Conservation (phyloP, 306 rosid genomes). For the Lithocarpus polystachyus region DNA sequence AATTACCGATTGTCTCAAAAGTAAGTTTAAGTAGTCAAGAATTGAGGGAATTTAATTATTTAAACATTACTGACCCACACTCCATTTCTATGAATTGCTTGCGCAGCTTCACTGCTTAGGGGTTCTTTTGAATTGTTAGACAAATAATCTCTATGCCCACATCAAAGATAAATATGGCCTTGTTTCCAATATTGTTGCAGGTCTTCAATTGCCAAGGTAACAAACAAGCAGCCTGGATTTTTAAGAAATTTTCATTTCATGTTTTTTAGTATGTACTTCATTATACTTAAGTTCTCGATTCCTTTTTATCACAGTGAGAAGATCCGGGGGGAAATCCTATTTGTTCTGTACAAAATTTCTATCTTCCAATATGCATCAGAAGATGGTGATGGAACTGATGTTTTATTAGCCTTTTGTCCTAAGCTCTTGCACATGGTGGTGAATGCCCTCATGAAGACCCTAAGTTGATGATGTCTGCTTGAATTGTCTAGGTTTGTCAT, state of each 20-base stretch:
- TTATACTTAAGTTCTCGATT: constrained; percentile 8
- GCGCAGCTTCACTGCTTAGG: constrained; percentile 93
- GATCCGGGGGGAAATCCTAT: constrained; percentile 80
- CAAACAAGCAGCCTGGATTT: constrained; percentile 41
- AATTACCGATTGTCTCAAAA: too few relatives aligned
- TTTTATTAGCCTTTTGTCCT: constrained; percentile 60
- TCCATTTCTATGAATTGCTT: constrained; percentile 49
- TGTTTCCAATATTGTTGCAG: constrained; percentile 61
- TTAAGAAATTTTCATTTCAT: background rate
- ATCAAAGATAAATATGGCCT: constrained; percentile 54
- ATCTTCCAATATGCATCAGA: constrained; percentile 45
- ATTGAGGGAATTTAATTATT: background rate
- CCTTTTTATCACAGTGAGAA: constrained; percentile 62
- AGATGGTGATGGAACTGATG: constrained; percentile 47
- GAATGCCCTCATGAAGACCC: constrained; percentile 81
- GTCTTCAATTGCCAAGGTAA: constrained; percentile 90
- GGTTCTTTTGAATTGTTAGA: constrained; percentile 59
- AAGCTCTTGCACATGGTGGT: constrained; percentile 61
- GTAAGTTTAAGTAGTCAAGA: too few relatives aligned
- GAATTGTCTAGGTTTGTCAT: constrained; percentile 77
- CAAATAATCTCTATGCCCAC: constrained; percentile 41
- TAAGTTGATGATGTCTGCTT: constrained; percentile 75
- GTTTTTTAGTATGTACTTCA: background rate
- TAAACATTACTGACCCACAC: background rate
- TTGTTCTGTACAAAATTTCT: constrained; percentile 70